Evolutionary conservation across 2,329 filamentous ascomycete species (phyloP).

Genomic region (Knoxdaviesia capensis): DNA sequence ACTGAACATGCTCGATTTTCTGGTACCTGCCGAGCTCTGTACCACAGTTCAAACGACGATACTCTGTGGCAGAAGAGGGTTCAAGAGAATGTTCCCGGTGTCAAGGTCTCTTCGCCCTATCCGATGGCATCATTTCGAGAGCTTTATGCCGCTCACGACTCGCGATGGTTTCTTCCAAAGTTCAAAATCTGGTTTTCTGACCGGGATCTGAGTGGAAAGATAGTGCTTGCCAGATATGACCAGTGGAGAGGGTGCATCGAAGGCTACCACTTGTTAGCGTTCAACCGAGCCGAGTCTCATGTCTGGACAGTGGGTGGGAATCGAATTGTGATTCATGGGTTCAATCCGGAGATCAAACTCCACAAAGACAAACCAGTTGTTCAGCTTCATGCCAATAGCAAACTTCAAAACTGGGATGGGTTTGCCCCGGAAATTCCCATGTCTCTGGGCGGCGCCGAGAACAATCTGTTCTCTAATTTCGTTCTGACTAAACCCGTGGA

Average conservation of each 20-base stretch:
- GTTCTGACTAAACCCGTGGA: constrained; percentile 36
- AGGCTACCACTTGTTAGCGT: constrained; percentile 55
- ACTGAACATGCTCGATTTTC: constrained; percentile 40
- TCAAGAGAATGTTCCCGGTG: constrained; percentile 42
- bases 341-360: constrained; percentile 48
- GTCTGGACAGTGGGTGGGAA: constrained; percentile 39
- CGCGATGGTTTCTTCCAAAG: constrained; percentile 66
- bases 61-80: constrained; percentile 52
- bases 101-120: constrained; percentile 28
- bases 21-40: constrained; percentile 39
- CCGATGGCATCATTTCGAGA: constrained; percentile 46
- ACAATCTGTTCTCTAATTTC: constrained; percentile 44
- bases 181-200: constrained; percentile 79
- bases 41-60: constrained; percentile 41
- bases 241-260: constrained; percentile 55
- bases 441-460: constrained; percentile 21
- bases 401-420: background rate
- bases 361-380: constrained; percentile 58
- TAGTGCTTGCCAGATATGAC: constrained; percentile 63
- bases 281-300: constrained; percentile 30
- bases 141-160: constrained; percentile 55
- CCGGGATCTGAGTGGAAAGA: constrained; percentile 47
- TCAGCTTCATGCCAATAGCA: constrained; percentile 21
- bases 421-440: constrained; percentile 33
- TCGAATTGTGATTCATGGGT: constrained; percentile 43